Percentiles rank a stretch among this genome's conserved stretches.
Conservation (phyloP, 1,284 basidiomycete species). For the Boletus smithii region DNA sequence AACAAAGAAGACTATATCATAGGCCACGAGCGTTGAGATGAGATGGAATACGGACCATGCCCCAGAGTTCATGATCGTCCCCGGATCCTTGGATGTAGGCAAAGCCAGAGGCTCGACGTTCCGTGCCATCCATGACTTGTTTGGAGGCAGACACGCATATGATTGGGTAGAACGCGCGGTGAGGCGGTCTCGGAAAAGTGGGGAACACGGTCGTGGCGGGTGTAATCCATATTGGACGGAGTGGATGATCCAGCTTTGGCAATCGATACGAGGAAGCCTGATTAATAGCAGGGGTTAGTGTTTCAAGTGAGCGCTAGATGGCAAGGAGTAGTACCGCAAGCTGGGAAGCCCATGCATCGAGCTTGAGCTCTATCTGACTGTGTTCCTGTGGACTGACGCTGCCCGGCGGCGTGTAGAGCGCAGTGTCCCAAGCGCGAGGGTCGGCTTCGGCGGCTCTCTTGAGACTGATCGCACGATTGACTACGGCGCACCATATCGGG, state of each 20-base stretch:
- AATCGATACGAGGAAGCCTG: conserved; percentile 54
- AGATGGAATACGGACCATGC: conserved; percentile 49
- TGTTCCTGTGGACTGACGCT: conserved; percentile 71
- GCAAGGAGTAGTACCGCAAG: conserved; percentile 51
- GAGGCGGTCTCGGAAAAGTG: conserved; percentile 25
- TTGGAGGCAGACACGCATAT: conserved; percentile 79
- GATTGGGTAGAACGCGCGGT: conserved; percentile 53
- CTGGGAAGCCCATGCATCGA: conserved; percentile 65
- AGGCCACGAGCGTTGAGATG: not conserved
- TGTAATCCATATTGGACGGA: conserved; percentile 69
- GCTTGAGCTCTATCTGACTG: conserved; percentile 58
- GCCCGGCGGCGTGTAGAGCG: conserved; percentile 64
- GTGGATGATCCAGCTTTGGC: conserved; percentile 46
- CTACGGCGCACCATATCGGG: conserved; percentile 92
- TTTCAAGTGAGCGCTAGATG: not conserved
- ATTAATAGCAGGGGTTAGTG: not conserved
- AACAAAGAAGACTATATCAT: not conserved
- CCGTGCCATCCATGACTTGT: conserved; percentile 52
- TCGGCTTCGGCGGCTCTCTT: conserved; percentile 30
- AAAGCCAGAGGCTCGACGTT: conserved; percentile 61
- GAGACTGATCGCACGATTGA: conserved; percentile 68
- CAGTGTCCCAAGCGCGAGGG: conserved; percentile 44
- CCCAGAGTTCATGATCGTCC: conserved; percentile 88
- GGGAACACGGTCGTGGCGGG: conserved; percentile 50
- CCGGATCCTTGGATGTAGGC: conserved; percentile 86